These are phyloP conservation scores for Jamesozyma spencerorum DNA, from an alignment of 805 yeast genomes.

Conservation along the genomic window DNA sequence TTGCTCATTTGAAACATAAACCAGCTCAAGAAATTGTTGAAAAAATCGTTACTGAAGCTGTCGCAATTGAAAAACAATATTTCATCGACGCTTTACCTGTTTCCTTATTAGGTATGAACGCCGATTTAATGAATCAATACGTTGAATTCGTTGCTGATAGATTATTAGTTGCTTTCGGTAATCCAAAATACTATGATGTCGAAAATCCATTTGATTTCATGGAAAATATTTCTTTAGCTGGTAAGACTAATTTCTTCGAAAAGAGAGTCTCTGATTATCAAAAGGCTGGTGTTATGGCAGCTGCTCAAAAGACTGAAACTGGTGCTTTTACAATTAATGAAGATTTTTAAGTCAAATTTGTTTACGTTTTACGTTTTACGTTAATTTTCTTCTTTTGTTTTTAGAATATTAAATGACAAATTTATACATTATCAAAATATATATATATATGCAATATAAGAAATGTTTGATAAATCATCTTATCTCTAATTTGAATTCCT, in stretches of 20 bases:
- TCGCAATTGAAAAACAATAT: slow-evolving; percentile 85
- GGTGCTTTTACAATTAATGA: slow-evolving; percentile 79
- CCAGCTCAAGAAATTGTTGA: slow-evolving; percentile 74
- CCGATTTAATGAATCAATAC: slow-evolving; percentile 90
- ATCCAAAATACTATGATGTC: slow-evolving; percentile 77
- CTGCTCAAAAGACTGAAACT: slow-evolving; percentile 43
- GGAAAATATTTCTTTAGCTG: slow-evolving; percentile 97
- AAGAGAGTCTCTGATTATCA: slow-evolving; percentile 98
- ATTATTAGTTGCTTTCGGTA: slow-evolving; percentile 82
- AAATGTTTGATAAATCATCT: no score
- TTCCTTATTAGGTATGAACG: slow-evolving; percentile 89
- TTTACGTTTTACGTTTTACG: neutral
- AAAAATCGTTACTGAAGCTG: slow-evolving; percentile 90
- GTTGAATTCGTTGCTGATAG: slow-evolving; percentile 97
- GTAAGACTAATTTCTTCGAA: slow-evolving; percentile 98
- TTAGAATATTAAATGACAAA: no score
- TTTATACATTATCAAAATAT: no score
- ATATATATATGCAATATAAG: no score
- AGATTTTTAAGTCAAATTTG: slow-evolving; percentile 54
- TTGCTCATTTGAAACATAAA: slow-evolving; percentile 84
- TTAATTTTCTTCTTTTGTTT: neutral
- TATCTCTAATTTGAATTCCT: no score
- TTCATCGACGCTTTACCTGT: slow-evolving; percentile 93
- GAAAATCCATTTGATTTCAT: slow-evolving; percentile 95
- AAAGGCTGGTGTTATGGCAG: slow-evolving; percentile 98